phyloP scores from a whole-genome alignment of 345 rosid species.

The Dipteronia sinensis region DNA sequence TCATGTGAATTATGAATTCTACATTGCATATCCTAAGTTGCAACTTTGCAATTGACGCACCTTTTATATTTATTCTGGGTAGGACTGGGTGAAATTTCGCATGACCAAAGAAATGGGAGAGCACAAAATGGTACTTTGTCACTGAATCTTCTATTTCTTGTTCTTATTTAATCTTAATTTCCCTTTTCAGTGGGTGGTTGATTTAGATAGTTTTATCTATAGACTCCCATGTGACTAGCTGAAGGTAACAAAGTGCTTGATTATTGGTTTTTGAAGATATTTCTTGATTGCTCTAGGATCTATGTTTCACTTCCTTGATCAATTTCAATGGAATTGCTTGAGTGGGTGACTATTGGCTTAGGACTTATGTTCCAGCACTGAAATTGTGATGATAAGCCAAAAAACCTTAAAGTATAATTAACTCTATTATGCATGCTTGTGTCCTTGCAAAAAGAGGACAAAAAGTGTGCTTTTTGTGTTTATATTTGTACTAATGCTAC shows the following conservation, averaged over 20 bases:
- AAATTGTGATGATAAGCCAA: not conserved
- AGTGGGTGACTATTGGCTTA: not conserved
- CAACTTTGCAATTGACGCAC: conserved; percentile 10
- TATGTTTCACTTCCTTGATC: not conserved
- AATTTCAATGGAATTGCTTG: not conserved
- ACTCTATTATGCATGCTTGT: not conserved
- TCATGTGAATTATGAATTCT: conserved; percentile 12
- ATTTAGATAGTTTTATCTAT: not conserved
- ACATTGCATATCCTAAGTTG: not conserved
- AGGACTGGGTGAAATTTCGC: conserved; percentile 60
- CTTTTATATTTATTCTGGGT: conserved; percentile 15
- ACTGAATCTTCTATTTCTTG: not conserved
- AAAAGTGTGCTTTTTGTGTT: not conserved
- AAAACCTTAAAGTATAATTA: not conserved
- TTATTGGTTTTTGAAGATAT: not conserved
- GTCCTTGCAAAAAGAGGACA: not conserved
- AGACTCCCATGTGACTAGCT: not conserved
- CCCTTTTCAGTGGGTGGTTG: not conserved
- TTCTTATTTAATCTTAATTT: conserved; percentile 3
- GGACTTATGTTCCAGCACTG: not conserved
- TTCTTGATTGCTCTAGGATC: not conserved
- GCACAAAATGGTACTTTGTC: conserved; percentile 37
- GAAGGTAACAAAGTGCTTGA: not conserved
- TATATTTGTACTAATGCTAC: too few relatives aligned
- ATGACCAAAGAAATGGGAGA: conserved; percentile 29